Evolutionary conservation across 2,329 filamentous ascomycete genomes (phyloP), one percentile per base, ranked within the genome.

Genomic region (Cercospora berteroae): DNA sequence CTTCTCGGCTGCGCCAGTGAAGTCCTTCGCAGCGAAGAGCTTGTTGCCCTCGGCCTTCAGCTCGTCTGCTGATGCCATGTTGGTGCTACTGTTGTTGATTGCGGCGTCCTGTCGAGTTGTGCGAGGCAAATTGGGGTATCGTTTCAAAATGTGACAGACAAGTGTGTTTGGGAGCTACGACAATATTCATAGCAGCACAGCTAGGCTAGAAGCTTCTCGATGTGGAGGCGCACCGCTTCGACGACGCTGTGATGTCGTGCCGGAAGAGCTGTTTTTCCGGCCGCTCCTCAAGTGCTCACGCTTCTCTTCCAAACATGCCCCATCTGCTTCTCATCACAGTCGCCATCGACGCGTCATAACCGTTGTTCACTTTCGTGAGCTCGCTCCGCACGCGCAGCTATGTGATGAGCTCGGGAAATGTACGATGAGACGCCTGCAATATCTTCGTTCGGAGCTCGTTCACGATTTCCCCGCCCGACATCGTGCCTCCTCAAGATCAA

Each of bases 11-110:
- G 95, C 95, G 80, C 94, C 93, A 77, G 93, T 87, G 80, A 97
- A 99, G 82, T 98, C 93, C 87, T 98, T 98, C 70, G 92, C 93
- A 73, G 93, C 90, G 81, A 99, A 99, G 82, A 96, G 94, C 86
- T 96, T 96, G 86, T 99, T 99, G 69, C 73, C 67, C 60, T 69
- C 67, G n/a, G 66, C 66, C 86, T 99, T 99, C 77, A 99, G 88
- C 87, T 94, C 86, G 81, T 90, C 88, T 59, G 70, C 71, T 65
- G 67, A 70, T 72, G 88, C 87, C 88, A 89, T 90, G 65, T 33
- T 75, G 56, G 6, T 33, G 60, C 55, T 29, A 6, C 16, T 62
- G 60, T 52, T n/a, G 55, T 58, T 33, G 10, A 25, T 10, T 58
- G 16, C 27, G 55, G 27, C 29, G 36, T 36, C 18, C 29, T 18